Percentiles rank a stretch among this genome's conserved stretches.
Evolutionary conservation across 176 grass and related monocot genomes (phyloP).

Genomic region (Oryza glaberrima): DNA sequence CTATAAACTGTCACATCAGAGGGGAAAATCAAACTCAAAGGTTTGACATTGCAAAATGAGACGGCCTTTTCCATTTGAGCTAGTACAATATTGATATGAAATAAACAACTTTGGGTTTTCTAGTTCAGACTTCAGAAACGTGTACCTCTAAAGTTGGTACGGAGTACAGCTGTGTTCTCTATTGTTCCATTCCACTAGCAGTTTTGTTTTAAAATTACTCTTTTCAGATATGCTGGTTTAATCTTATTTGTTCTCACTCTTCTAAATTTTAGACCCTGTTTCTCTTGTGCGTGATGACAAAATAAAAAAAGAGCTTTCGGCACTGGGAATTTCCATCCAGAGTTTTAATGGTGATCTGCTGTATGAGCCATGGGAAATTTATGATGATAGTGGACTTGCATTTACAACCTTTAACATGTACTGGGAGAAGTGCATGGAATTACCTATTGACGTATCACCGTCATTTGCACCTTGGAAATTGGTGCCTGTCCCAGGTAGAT

Average conservation of each 20-base stretch:
- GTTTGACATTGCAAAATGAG: background rate
- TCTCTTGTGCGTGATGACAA: slow-evolving; percentile 83
- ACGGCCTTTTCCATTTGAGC: background rate
- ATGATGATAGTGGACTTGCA: slow-evolving; percentile 68
- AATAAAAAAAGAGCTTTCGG: slow-evolving; percentile 73
- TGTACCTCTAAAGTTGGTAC: background rate
- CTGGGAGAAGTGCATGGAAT: slow-evolving; percentile 76
- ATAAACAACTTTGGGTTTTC: slow-evolving; percentile 16
- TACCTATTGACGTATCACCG: slow-evolving; percentile 50
- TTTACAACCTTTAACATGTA: slow-evolving; percentile 74
- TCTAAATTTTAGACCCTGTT: slow-evolving; percentile 72
- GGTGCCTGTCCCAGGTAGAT: slow-evolving; percentile 63
- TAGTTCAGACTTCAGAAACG: background rate
- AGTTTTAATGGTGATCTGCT: slow-evolving; percentile 86
- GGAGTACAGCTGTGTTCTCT: background rate
- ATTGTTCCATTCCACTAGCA: slow-evolving; percentile 27
- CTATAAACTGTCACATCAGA: background rate
- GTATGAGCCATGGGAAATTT: slow-evolving; percentile 87
- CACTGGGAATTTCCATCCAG: slow-evolving; percentile 63
- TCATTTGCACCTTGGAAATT: slow-evolving; percentile 69
- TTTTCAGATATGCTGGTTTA: slow-evolving; percentile 9
- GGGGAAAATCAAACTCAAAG: slow-evolving; percentile 6
- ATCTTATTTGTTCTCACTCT: slow-evolving; percentile 43
- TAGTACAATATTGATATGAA: slow-evolving; percentile 19
- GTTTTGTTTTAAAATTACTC: slow-evolving; percentile 4